These are phyloP conservation scores for Primulina eburnea DNA, from an alignment of 257 asterid genomes.

Conservation along the genomic window DNA sequence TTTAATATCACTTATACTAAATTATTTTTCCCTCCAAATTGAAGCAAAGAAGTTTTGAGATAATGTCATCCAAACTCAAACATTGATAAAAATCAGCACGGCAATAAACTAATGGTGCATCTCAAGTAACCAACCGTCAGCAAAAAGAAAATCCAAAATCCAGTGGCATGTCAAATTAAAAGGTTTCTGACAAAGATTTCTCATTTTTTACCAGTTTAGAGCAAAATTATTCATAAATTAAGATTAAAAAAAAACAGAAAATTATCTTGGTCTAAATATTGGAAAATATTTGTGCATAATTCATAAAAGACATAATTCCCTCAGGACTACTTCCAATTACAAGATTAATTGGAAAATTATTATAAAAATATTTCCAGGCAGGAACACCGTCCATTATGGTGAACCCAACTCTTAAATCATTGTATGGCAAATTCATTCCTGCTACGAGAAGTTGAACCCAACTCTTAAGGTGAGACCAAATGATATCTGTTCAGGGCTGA, in stretches of 20 bases:
- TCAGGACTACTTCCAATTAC: no score
- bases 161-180: not conserved
- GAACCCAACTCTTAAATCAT: not conserved
- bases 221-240: slow-evolving; percentile 3
- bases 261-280: no score
- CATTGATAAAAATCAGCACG: not conserved
- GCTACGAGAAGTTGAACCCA: not conserved
- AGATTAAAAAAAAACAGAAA: not conserved
- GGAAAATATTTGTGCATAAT: no score
- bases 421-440: not conserved
- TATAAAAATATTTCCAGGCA: not conserved
- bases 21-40: not conserved
- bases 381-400: not conserved
- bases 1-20: not conserved
- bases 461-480: not conserved
- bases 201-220: not conserved
- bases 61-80: not conserved
- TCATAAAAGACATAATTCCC: no score
- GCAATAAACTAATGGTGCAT: slow-evolving; percentile 14
- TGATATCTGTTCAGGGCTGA: not conserved
- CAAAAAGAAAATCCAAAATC: slow-evolving; percentile 11
- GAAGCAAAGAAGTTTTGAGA: not conserved
- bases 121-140: not conserved
- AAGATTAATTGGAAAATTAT: no score
- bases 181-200: not conserved